Percentiles rank a stretch among this genome's conserved stretches.
Evolutionary conservation across 2,329 filamentous ascomycete species (phyloP).

Genomic region (Pseudovirgaria hyperparasitica): DNA sequence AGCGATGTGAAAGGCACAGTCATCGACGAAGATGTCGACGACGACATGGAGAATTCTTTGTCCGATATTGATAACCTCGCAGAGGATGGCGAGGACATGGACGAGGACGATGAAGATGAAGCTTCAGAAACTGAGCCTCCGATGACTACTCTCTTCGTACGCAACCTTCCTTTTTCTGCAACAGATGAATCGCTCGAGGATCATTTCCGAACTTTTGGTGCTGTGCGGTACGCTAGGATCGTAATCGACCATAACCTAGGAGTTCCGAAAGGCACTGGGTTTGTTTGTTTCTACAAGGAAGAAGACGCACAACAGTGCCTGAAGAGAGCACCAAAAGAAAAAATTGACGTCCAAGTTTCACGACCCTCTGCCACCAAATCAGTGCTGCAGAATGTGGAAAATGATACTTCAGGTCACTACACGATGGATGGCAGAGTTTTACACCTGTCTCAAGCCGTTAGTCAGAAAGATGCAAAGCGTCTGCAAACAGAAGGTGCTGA

Average conservation of each 20-base stretch:
- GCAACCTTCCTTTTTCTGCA: conserved; percentile 83
- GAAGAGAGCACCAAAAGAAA: conserved; percentile 51
- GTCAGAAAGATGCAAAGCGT: conserved; percentile 63
- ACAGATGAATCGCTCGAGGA: conserved; percentile 71
- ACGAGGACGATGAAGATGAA: conserved; percentile 33
- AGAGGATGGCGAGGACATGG: conserved; percentile 28
- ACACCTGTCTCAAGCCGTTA: conserved; percentile 73
- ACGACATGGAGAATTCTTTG: conserved; percentile 20
- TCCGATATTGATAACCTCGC: conserved; percentile 20
- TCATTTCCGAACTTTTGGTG: conserved; percentile 81
- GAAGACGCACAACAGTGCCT: conserved; percentile 69
- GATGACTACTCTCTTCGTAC: conserved; percentile 69
- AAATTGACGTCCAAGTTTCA: conserved; percentile 18
- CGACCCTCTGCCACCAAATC: conserved; percentile 44
- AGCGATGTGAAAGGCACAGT: conserved; percentile 23
- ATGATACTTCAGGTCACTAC: conserved; percentile 73
- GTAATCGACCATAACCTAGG: conserved; percentile 80
- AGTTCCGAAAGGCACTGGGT: conserved; percentile 80
- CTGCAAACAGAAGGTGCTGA: conserved; percentile 57
- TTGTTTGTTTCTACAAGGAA: conserved; percentile 78
- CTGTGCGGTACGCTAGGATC: conserved; percentile 79
- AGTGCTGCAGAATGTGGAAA: conserved; percentile 72
- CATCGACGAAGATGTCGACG: conserved; percentile 30
- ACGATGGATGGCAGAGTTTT: conserved; percentile 83
- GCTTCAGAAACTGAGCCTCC: conserved; percentile 8